These are phyloP conservation scores for Nematocida ausubeli DNA, from an alignment of 371 early-diverging fungal species.

Conservation along the genomic window DNA sequence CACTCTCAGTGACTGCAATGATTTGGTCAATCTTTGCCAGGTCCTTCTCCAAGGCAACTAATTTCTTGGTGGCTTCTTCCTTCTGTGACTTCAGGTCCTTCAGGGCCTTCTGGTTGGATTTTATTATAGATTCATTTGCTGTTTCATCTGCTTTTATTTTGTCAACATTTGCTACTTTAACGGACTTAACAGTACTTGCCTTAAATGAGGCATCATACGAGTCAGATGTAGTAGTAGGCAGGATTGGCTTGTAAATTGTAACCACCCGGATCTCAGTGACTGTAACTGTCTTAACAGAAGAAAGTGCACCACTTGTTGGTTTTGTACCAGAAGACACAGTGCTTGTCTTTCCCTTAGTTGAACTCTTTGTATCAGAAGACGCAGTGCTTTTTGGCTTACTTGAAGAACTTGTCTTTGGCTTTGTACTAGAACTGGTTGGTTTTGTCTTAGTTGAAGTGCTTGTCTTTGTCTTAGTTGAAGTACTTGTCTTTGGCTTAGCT, in stretches of 20 bases:
- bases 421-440: neutral
- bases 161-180: neutral
- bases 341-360: neutral
- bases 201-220: neutral
- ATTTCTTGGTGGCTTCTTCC: neutral
- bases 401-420: neutral
- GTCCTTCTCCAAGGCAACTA: neutral
- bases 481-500: neutral
- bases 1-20: slow-evolving; percentile 9
- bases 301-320: neutral
- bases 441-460: neutral
- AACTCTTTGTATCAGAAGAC: neutral
- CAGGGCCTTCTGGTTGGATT: neutral
- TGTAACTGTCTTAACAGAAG: slow-evolving; percentile 14
- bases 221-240: neutral
- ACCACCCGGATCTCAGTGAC: neutral
- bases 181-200: neutral
- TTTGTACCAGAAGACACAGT: too few species aligned
- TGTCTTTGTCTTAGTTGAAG: neutral
- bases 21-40: slow-evolving; percentile 3
- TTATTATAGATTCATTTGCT: neutral
- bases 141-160: neutral
- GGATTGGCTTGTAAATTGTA: slow-evolving; percentile 3
- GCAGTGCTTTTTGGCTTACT: neutral
- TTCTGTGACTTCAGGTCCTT: neutral